A percentile compares a stretch with the other conserved stretches of the same genome.
Evolutionary conservation across 148 eudicot species (phyloP).

Genomic region (Heliosperma pusillum): DNA sequence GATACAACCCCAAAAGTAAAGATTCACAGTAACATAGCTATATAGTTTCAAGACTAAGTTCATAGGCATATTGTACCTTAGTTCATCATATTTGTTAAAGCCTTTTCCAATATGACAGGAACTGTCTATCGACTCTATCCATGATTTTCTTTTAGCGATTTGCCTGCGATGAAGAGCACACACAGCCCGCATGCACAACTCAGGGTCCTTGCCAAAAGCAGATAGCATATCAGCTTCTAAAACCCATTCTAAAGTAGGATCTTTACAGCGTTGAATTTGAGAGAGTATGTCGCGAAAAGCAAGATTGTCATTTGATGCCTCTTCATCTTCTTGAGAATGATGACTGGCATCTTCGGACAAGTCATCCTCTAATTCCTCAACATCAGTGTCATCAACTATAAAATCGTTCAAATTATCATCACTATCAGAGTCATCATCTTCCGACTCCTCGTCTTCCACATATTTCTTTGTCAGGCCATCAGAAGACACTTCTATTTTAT

Average conservation of each 20-base stretch:
- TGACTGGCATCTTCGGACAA: conserved; percentile 20
- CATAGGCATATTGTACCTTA: conserved; percentile 33
- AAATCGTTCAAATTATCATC: conserved; percentile 23
- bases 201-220: conserved; percentile 65
- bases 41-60: no score
- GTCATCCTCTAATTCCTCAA: conserved; percentile 26
- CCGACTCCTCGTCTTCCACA: conserved; percentile 35
- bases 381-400: conserved; percentile 36
- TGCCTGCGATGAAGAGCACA: conserved; percentile 77
- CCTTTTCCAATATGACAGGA: conserved; percentile 39
- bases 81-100: conserved; percentile 66
- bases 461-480: conserved; percentile 23
- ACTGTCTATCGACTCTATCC: conserved; percentile 30
- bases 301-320: conserved; percentile 33
- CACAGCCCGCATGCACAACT: conserved; percentile 79
- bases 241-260: conserved; percentile 51
- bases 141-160: conserved; percentile 36
- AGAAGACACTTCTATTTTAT: conserved; percentile 16
- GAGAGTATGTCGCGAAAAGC: conserved; percentile 45
- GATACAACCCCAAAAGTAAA: no score
- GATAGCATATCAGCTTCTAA: conserved; percentile 77
- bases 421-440: conserved; percentile 34
- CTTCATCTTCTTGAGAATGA: conserved; percentile 30
- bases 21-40: no score
- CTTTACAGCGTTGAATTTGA: conserved; percentile 39